Percentiles rank a stretch among this genome's conserved stretches.
Conservation (phyloP, 768 basidiomycete species). For the Arthromyces matolae region DNA sequence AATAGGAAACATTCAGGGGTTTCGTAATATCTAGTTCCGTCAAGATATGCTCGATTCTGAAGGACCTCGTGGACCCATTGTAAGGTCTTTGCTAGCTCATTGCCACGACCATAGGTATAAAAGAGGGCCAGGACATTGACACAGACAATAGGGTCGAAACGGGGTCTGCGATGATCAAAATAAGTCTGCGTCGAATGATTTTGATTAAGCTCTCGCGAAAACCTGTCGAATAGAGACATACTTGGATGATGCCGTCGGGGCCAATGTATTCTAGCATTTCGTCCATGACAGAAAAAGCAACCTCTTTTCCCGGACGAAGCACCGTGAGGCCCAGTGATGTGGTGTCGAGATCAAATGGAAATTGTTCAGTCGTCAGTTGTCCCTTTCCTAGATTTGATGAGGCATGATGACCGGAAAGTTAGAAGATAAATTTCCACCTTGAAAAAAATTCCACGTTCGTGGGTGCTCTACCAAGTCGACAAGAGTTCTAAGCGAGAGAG, state of each 20-base stretch:
- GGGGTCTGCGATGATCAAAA: conserved; percentile 46
- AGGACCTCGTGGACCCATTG: conserved; percentile 50
- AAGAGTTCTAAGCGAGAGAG: conserved; percentile 32
- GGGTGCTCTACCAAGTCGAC: conserved; percentile 40
- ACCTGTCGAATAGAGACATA: conserved; percentile 12
- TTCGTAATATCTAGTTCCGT: conserved; percentile 54
- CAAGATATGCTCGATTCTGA: conserved; percentile 47
- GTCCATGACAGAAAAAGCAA: conserved; percentile 45
- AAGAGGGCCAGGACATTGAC: conserved; percentile 49
- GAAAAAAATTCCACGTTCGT: conserved; percentile 54
- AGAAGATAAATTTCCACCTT: too few relatives aligned
- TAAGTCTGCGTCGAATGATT: conserved; percentile 44
- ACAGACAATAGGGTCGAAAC: conserved; percentile 52
- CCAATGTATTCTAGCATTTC: conserved; percentile 53
- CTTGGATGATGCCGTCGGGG: conserved; percentile 50
- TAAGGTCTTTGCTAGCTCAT: conserved; percentile 40
- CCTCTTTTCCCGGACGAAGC: conserved; percentile 26
- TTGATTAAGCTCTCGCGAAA: neutral
- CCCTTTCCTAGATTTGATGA: conserved; percentile 35
- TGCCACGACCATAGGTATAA: conserved; percentile 44
- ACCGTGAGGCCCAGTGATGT: conserved; percentile 52
- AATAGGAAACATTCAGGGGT: conserved; percentile 51
- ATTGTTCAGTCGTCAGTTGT: conserved; percentile 42
- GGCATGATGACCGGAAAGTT: too few relatives aligned
- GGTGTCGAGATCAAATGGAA: conserved; percentile 56